Evolutionary conservation across 371 early-diverging fungal species (phyloP), one percentile per base, ranked within the genome.

Genomic region (Apophysomyces ossiformis): DNA sequence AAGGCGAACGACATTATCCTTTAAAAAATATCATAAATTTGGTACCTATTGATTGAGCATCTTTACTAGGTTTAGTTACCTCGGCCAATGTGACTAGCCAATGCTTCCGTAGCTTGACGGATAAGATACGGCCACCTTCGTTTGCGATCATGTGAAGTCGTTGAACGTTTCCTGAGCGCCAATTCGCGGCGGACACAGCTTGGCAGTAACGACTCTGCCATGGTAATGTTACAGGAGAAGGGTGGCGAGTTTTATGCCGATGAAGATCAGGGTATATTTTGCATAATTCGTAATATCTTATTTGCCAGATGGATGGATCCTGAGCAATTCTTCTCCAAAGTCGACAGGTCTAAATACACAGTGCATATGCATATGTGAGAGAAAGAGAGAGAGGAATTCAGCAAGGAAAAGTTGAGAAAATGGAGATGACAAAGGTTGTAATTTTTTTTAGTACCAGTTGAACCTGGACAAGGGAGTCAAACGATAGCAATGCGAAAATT

Each of bases 101-200:
- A 12, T 73, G 50, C 5, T 69, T 64, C 43, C 61, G 66, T 35
- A 82, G 58, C 61, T 82, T 82, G 37, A 79, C 72, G 58, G 78
- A 71, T 7, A 82, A 58, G 11, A 82, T 35, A 8, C 82, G 65
- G 32, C 71, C 65, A n/a, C 61, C 59, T 8, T 68, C 57, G 5
- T 65, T 54, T 41, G 67, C 68, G 16, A 82, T 65, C 39, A 70
- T 68, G 15, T 59, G 68, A 15, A 69, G 16, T n/a, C 71, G 69
- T 60, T 82, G 79, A 44, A 77, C 79, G 37, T 54, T 65, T 5
- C 82, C 82, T 71, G 73, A 73, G 39, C 78, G 66, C 82, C 82
- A 82, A 64, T 79, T 77, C n/a, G 70, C 69, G 38, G 69, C 58
- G 2, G 75, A 72, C 13, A 69, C 75, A 18, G 78, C 75, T 16